Evolutionary conservation across 345 rosid species (phyloP).

Genomic region (Trapa bicornis): DNA sequence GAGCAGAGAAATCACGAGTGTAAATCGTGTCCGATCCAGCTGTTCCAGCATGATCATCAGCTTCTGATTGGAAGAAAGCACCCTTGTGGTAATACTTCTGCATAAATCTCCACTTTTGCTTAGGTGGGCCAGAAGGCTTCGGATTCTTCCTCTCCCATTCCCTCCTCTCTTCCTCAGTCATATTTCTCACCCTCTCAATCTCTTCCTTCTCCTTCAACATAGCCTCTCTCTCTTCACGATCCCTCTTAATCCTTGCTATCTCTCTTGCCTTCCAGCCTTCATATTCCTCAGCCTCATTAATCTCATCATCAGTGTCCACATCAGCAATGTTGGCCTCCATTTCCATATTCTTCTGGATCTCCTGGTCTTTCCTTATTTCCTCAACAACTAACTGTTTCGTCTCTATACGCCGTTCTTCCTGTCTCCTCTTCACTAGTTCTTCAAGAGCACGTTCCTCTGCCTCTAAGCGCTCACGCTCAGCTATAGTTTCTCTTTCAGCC

Average conservation of each 20-base stretch:
- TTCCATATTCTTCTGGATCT: conserved; percentile 31
- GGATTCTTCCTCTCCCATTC: conserved; percentile 42
- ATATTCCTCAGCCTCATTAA: conserved; percentile 35
- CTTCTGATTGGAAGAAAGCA: conserved; percentile 31
- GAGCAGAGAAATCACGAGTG: conserved; percentile 28
- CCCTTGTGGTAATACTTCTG: conserved; percentile 39
- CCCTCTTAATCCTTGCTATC: conserved; percentile 34
- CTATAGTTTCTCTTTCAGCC: conserved; percentile 30
- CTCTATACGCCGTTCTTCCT: conserved; percentile 27
- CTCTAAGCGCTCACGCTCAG: conserved; percentile 32
- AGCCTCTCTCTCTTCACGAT: conserved; percentile 26
- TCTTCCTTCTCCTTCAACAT: conserved; percentile 34
- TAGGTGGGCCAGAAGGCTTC: conserved; percentile 16
- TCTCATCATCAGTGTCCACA: conserved; percentile 38
- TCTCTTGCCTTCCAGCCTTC: conserved; percentile 39
- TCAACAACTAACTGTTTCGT: conserved; percentile 32
- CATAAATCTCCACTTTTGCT: conserved; percentile 39
- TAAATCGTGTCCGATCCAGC: conserved; percentile 19
- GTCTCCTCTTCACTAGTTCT: conserved; percentile 24
- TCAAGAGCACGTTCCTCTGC: conserved; percentile 30
- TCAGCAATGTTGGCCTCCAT: conserved; percentile 29
- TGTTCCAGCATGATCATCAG: conserved; percentile 23
- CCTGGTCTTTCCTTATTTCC: conserved; percentile 28
- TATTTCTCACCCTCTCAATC: conserved; percentile 29
- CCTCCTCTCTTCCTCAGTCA: conserved; percentile 39